Base-by-base conservation (phyloP, 78 protist species). In the Corallochytrium limacisporum region DNA sequence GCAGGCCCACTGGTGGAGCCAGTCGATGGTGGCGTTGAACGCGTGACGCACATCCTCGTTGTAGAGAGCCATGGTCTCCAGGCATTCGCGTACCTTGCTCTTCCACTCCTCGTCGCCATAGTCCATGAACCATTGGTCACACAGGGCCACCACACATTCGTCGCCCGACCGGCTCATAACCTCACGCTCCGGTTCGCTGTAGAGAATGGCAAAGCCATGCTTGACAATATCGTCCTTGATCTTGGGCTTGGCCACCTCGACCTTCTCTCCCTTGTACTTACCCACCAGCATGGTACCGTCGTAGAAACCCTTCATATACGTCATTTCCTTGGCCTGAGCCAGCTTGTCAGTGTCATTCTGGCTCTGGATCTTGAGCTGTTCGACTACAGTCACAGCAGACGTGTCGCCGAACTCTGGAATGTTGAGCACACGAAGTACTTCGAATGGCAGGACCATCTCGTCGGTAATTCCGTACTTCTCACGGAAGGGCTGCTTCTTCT, bases 71-170 rank as follows among this genome's bases (percentile, higher is more conserved):
- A 46, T 7, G 37, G 5, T 5, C 29, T 1, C 8, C 1, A 66
- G 31, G 36, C 18, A 1, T 22, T 60, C 31, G 38, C 6, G 26
- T 6, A 72, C 85, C 39, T 31, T 18, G 15, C 13, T 39, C 37
- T 60, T 47, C 99, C 99, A 97, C 62, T 78, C 74, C 9, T 35
- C 82, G 48, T 87, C 93, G 48, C 99, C 99, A 62, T 97, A 97
- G 62, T 77, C 73, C 51, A 97, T 42, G 89, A 80, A 96, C 98
- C 98, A 97, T 75, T 97, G 99, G 77, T 94, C 98, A 33, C 73
- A 37, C 28, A 90, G 57, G 32, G 94, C 86, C 13, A 91, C 97
- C 8, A 97, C 99, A 75, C 99, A 97, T 73, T 83, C 91, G 71
- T 89, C 95, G 36, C 92, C 98, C 16, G 92, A 77, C 60, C 99